Conservation (phyloP, 768 basidiomycete species). For the Pulveroboletus frians region DNA sequence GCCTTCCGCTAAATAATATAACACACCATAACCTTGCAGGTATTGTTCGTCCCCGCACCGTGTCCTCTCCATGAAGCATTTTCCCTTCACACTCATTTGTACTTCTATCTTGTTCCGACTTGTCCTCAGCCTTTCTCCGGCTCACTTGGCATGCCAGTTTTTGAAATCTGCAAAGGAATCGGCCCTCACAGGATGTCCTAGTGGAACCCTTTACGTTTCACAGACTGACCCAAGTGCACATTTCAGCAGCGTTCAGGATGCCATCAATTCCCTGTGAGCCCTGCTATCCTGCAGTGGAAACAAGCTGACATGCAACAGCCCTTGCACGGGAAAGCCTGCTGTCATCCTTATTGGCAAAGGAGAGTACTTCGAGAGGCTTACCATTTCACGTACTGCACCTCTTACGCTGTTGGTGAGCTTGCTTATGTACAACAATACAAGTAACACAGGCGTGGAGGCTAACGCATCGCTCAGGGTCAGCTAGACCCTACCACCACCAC, state of each 20-base stretch:
- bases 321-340: slow-evolving; percentile 31
- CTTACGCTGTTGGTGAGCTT: slow-evolving; percentile 49
- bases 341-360: slow-evolving; percentile 55
- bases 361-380: slow-evolving; percentile 55
- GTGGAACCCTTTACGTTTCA: slow-evolving; percentile 57
- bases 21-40: not conserved
- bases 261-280: slow-evolving; percentile 53
- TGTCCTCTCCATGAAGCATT: slow-evolving; percentile 3
- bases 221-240: slow-evolving; percentile 39
- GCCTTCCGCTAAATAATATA: not conserved
- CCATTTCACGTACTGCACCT: slow-evolving; percentile 49
- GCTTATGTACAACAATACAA: not conserved
- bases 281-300: not conserved
- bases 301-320: slow-evolving; percentile 29
- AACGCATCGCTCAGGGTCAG: slow-evolving; percentile 40
- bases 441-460: not conserved
- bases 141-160: slow-evolving; percentile 46
- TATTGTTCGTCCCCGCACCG: not conserved
- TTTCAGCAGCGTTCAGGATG: slow-evolving; percentile 50
- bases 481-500: slow-evolving; percentile 36
- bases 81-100: slow-evolving; percentile 4
- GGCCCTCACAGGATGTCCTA: slow-evolving; percentile 50
- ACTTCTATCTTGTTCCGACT: not conserved
- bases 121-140: slow-evolving; percentile 39
- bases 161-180: slow-evolving; percentile 39